Conservation (phyloP, 2,329 filamentous ascomycete genomes). For the Colletotrichum eleusines region DNA sequence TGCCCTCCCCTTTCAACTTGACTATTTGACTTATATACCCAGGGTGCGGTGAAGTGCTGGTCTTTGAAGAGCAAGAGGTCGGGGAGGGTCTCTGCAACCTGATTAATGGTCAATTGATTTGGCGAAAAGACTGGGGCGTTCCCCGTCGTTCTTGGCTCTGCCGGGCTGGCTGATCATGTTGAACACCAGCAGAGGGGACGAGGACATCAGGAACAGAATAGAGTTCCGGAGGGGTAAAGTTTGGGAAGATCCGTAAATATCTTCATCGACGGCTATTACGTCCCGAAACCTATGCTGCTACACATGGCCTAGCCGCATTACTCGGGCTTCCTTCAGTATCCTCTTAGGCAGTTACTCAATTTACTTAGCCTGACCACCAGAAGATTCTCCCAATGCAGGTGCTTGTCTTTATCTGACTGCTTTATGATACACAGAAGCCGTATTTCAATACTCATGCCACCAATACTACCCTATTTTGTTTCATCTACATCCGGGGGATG, state of each 20-base stretch:
- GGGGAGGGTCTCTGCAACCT: constrained; percentile 47
- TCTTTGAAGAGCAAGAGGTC: constrained; percentile 47
- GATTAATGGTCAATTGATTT: constrained; percentile 43
- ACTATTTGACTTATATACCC: constrained; percentile 57
- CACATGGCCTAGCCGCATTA: constrained; percentile 34
- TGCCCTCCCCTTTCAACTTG: constrained; percentile 52
- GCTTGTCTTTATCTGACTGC: neutral
- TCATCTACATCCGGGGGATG: constrained; percentile 29
- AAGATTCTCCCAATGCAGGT: constrained; percentile 10
- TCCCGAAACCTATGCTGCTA: constrained; percentile 32
- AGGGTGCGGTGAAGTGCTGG: constrained; percentile 45
- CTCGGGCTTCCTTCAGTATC: constrained; percentile 29
- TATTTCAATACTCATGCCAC: constrained; percentile 3
- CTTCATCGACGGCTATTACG: neutral
- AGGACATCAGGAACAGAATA: neutral
- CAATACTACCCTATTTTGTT: constrained; percentile 24
- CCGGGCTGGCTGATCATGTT: neutral
- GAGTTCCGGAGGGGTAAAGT: constrained; percentile 9
- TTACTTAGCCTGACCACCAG: constrained; percentile 38
- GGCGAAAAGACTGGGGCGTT: neutral
- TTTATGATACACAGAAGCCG: neutral
- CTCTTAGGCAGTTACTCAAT: constrained; percentile 28
- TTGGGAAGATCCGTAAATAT: constrained; percentile 13
- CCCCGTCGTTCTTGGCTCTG: neutral
- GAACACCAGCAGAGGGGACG: neutral